phyloP scores from a whole-genome alignment of 1,284 basidiomycete genomes.

The Boletellus deceptivus region DNA sequence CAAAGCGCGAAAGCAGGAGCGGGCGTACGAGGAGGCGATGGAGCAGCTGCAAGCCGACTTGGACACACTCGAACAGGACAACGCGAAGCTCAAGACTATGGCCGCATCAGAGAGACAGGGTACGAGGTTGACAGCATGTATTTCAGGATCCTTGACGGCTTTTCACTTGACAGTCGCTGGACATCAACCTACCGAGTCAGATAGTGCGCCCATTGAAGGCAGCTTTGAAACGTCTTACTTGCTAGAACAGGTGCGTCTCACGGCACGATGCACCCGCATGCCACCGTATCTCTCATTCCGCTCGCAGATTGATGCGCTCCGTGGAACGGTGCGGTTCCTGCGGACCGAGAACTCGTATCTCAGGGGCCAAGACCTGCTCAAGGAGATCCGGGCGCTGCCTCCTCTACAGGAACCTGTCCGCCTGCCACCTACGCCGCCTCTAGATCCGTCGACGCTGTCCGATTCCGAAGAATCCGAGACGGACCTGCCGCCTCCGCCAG shows the following conservation, averaged over 20 bases:
- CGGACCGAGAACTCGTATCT: slow-evolving; percentile 90
- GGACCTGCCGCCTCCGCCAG: slow-evolving; percentile 45
- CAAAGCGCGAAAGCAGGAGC: slow-evolving; percentile 84
- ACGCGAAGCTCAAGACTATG: slow-evolving; percentile 73
- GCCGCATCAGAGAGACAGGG: slow-evolving; percentile 67
- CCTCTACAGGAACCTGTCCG: slow-evolving; percentile 50
- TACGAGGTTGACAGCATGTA: slow-evolving; percentile 31
- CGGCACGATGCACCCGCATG: background rate
- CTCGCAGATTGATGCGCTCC: slow-evolving; percentile 81
- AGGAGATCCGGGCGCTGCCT: slow-evolving; percentile 76
- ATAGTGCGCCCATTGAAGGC: slow-evolving; percentile 66
- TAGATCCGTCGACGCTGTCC: slow-evolving; percentile 59
- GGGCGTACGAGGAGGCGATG: slow-evolving; percentile 89
- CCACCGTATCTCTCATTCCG: slow-evolving; percentile 7
- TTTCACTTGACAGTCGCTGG: slow-evolving; percentile 41
- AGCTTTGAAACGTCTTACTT: slow-evolving; percentile 84
- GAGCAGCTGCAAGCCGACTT: slow-evolving; percentile 90
- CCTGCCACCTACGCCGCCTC: slow-evolving; percentile 54
- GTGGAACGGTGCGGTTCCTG: slow-evolving; percentile 85
- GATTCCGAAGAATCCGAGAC: slow-evolving; percentile 63
- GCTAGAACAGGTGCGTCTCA: slow-evolving; percentile 67
- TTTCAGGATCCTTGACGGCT: background rate
- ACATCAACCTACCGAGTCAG: slow-evolving; percentile 53
- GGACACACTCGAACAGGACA: slow-evolving; percentile 85
- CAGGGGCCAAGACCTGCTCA: slow-evolving; percentile 84